Conservation (phyloP, 768 basidiomycete genomes). For the Boletus sp. region DNA sequence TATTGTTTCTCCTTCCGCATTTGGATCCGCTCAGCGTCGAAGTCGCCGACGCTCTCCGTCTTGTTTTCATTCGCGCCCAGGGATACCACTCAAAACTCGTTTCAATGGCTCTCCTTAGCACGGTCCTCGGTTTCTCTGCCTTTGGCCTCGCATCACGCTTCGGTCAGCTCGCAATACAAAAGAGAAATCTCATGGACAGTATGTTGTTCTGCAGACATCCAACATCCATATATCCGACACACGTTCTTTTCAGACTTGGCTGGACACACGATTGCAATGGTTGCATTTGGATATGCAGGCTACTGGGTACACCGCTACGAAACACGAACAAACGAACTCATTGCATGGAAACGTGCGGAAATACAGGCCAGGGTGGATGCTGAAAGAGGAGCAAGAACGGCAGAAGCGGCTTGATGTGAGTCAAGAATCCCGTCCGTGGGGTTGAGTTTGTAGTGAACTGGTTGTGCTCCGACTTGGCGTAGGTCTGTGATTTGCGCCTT, state of each 20-base stretch:
- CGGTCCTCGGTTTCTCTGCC: conserved; percentile 71
- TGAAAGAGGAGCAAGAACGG: conserved; percentile 11
- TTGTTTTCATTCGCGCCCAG: background rate
- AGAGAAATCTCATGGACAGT: conserved; percentile 77
- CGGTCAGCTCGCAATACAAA: conserved; percentile 85
- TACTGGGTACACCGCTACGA: conserved; percentile 76
- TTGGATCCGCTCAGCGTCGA: background rate
- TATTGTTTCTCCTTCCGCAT: conserved; percentile 21
- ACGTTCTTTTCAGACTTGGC: conserved; percentile 52
- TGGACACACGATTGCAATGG: conserved; percentile 68
- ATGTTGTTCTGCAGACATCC: conserved; percentile 32
- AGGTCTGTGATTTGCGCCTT: conserved; percentile 21
- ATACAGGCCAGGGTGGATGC: conserved; percentile 47
- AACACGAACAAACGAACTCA: conserved; percentile 52
- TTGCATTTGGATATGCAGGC: conserved; percentile 65
- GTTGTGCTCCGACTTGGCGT: conserved; percentile 2
- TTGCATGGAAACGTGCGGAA: conserved; percentile 61
- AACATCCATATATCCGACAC: background rate
- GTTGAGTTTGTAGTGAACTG: background rate
- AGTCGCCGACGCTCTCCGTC: conserved; percentile 10
- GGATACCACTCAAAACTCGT: background rate
- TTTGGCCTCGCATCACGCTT: conserved; percentile 82
- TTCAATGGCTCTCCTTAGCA: conserved; percentile 63
- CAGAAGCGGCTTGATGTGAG: conserved; percentile 22
- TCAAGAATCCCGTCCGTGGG: background rate